Evolutionary conservation across 2,329 filamentous ascomycete genomes (phyloP), one percentile per base, ranked within the genome.

Genomic region (Verticillium tricorpus): DNA sequence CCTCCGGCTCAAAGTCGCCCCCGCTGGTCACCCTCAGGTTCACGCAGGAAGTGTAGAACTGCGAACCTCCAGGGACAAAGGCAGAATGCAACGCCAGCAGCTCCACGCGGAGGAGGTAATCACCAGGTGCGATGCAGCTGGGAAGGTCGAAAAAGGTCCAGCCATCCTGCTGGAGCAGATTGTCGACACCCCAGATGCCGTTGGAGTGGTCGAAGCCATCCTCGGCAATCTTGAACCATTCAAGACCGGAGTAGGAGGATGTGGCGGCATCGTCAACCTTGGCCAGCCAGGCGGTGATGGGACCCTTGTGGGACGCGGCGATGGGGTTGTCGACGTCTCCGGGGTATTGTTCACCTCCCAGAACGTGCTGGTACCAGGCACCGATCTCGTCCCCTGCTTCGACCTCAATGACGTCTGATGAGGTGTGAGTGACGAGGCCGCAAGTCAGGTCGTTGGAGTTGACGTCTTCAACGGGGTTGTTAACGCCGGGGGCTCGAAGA

Each of bases 41-140:
- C 68, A 85, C 76, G 68, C 86, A 83, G 60, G 81, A 79, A 61
- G 78, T 78, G 70, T 83, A 83, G 69, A 80, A 80, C 71, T 83
- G 80, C 32, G 80, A 79, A n/a, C 80, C 79, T 60, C 73, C 69
- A 39, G 69, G 63, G 37, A 77, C 71, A 12, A 71, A 70, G 17
- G 82, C 82, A 19, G 78, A 78, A 71, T 85, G 82, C 55, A 85
- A 74, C 7, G 82, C 82, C 52, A 85, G 76, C 35, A 81, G 75
- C 73, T 86, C 83, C 32, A 82, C 79, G 54, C 83, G 78, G 69
- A 86, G 72, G 32, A 86, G 78, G 66, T 85, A 85, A 58, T 85
- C 76, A 55, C 83, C 83, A 1, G 80, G 74, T 3, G 82, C 79
- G 62, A 85, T 76, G 72, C 78, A 81, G 37, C 74, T 68, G 50